Base-by-base conservation (phyloP, 768 basidiomycete genomes). In the Trametes villosa region DNA sequence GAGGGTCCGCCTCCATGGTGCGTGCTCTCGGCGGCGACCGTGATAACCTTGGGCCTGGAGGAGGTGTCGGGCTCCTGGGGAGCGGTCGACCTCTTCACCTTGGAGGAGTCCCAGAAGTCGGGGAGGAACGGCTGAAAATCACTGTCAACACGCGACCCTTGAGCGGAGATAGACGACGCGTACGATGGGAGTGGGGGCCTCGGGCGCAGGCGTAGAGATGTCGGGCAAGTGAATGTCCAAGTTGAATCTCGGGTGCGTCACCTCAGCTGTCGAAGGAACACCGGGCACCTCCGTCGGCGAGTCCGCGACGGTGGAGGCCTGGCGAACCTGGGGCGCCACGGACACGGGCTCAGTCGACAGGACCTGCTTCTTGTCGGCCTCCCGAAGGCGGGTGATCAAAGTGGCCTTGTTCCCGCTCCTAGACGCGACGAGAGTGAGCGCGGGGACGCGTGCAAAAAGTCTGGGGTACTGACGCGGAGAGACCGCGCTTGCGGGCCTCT, bases 371-470 rank as follows among this genome's bases (percentile, higher is more conserved):
- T 75, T 71, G 44, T 87, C 84, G 48, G 81, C 75, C 66, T 84
- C 77, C 62, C 81, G 77, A 49, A 89, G 75, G 54, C 85, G 82
- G 38, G 80, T 67, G 59, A 87, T 76, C 30, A 89, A 72, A 4
- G 76, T 77, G 3, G 82, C 74, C 71, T 89, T 90, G 71, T 78
- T 85, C 3, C 87, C 87, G 62, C 75, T 80, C 26, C 87, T 89
- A 64, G 20, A 53, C 22, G 48, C 49, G 40, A 38, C 27, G 24
- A 42, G 55, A 29, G 45, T 47, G 63, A 48, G 68, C 62, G 57
- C 38, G 57, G 44, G 54, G 46, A 5, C 34, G 59, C 36, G 24
- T 50, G 54, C 18, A 47, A 40, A 41, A 27, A 60, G 29, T 46
- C 27, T 15, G 50, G 53, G 42, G 48, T 51, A 70, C 72, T 38